Evolutionary conservation across 2,329 filamentous ascomycete species (phyloP), one percentile per base, ranked within the genome.

Genomic region (Fusarium bulbicola): DNA sequence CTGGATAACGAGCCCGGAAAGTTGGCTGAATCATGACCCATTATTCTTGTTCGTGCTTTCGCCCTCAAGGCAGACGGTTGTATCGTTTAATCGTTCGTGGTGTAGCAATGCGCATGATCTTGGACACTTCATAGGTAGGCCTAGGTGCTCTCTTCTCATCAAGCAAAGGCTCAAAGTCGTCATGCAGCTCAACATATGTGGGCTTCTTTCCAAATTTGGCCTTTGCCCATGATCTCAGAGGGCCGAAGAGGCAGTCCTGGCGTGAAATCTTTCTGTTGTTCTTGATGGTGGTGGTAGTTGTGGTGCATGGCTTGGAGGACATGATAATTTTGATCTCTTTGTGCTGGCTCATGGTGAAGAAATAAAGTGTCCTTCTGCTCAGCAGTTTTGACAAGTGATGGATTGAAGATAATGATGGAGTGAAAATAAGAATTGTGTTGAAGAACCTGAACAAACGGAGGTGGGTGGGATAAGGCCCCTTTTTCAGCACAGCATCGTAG

Each of bases 81-180:
- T 79, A 79, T 64, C 78, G 78, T 46, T 74, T 80, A 74, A 85
- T 85, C n/a, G 76, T 74, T 46, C 77, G 76, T 20, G 84, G 76
- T 10, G 85, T 84, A 7, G 84, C 80, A 12, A 83, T 86, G 73
- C 76, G 80, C 56, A 86, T 74, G 71, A 84, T 85, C 9, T 83
- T 82, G 10, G 80, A 68, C 4, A 80, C 82, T 4, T 85, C 84
- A 64, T 86, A 81, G n/a, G 77, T 81, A 7, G 85, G 85, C 15
- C 78, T 68, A n/a, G 61, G 70, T 12, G 36, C 32, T 9, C 18
- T 62, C 16, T 59, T 60, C 36, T 72, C 64, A 14, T 63, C 66
- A 13, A 80, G 39, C 21, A 80, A 47, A 5, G 78, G 78, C 43
- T 77, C 73, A 14, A 67, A 63, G 14, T 76, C 77, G 4, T 77